phyloP scores from a whole-genome alignment of 345 rosid species.

The Pistacia atlantica region DNA sequence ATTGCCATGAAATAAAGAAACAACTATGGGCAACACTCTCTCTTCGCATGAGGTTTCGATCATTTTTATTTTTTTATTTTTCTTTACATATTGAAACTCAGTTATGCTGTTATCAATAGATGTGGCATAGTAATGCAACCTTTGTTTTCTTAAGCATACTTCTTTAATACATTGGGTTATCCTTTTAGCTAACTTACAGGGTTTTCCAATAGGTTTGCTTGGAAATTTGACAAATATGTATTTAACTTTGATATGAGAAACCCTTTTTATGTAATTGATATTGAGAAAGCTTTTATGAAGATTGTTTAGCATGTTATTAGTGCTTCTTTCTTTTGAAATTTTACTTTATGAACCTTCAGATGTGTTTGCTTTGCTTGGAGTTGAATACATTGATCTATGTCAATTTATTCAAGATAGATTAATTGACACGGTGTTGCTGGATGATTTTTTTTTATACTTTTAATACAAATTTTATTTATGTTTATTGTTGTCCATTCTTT shows the following conservation, averaged over 20 bases:
- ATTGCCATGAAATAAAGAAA: neutral
- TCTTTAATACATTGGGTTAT: neutral
- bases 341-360: neutral
- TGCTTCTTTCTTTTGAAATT: neutral
- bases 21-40: neutral
- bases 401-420: no score
- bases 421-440: neutral
- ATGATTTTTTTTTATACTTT: neutral
- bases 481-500: neutral
- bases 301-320: neutral
- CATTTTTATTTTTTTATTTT: neutral
- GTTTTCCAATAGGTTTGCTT: neutral
- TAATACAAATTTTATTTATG: neutral
- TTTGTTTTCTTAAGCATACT: neutral
- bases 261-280: neutral
- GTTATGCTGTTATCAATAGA: neutral
- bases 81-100: neutral
- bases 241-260: neutral
- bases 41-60: neutral
- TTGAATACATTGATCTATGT: neutral
- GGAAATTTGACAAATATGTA: neutral
- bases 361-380: neutral
- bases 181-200: slow-evolving; percentile 4
- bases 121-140: neutral
- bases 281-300: neutral